Evolutionary conservation across 2,329 filamentous ascomycete species (phyloP), one percentile per base, ranked within the genome.

Genomic region (Colletotrichum sp.): DNA sequence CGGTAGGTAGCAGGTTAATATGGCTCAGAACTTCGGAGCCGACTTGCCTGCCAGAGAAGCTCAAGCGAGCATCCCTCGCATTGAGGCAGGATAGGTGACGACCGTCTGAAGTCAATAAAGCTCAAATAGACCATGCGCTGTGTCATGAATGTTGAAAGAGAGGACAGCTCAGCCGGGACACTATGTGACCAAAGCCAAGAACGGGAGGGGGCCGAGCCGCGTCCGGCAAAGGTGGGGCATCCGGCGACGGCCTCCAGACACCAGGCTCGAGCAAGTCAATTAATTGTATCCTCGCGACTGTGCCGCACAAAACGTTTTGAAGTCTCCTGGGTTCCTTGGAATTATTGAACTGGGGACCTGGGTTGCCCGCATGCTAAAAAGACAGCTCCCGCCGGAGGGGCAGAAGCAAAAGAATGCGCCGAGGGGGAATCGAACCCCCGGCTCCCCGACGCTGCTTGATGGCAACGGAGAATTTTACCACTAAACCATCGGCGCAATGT

Each of bases 401-500:
- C 8, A 59, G 8, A 59, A 34, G 27, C 27, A 69, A 69, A 69
- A 54, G 2, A 15, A 18, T 69, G 66, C 66, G 66, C 58, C 66
- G 66, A 68, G 66, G 66, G 66, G 66, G 66, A 69, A 69, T 69
- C 38, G 43, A 69, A 69, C 66, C 66, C 66, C 66, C 66, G 66
- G 66, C 66, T 69, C 66, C 66, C 66, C 66, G 66, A 69, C 57
- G 57, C 66, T 69, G 57, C 66, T 63, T 1, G 21, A 63, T 69
- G 66, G 66, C 66, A 69, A 69, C 66, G 66, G 66, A 70, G 59
- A 70, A 70, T 70, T 70, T 70, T 70, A 70, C 67, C 67, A 70
- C 67, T 70, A 70, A 70, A 70, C 67, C 67, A 70, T 70, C 67
- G 67, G 61, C 67, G 67, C 67, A 1, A 8, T 66, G 4, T 5